Percentiles rank a stretch among this genome's conserved stretches.
Conservation (phyloP, 257 asterid genomes). For the Solanum etuberosum region DNA sequence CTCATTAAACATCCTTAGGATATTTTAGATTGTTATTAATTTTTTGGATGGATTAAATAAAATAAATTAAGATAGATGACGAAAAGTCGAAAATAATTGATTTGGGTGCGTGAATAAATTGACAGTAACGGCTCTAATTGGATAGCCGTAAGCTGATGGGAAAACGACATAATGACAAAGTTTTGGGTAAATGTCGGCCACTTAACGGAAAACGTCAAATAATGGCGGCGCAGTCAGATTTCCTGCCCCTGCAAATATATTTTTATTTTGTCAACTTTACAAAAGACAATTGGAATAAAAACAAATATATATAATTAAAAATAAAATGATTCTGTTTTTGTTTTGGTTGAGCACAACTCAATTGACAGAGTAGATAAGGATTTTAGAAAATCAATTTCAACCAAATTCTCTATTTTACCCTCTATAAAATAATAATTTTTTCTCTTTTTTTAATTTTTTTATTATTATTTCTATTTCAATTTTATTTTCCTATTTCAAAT, state of each 20-base stretch:
- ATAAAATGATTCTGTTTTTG: not conserved
- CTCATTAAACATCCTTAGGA: not conserved
- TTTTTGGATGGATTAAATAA: too few species aligned
- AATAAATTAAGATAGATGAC: too few species aligned
- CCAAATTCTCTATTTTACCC: too few species aligned
- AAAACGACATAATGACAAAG: not conserved
- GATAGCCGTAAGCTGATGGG: not conserved
- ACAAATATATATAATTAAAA: not conserved
- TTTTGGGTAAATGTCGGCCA: not conserved
- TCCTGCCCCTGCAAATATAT: not conserved
- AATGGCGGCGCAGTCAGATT: slow-evolving; percentile 4
- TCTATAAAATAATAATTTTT: too few species aligned
- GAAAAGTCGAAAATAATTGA: too few species aligned
- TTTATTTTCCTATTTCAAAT: too few species aligned
- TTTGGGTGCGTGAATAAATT: too few species aligned
- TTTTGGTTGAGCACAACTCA: not conserved
- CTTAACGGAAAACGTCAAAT: not conserved
- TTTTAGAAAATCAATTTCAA: too few species aligned
- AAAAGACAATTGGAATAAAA: not conserved
- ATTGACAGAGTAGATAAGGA: not conserved
- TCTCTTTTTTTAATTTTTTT: too few species aligned
- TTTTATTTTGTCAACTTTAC: not conserved
- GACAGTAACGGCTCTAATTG: not conserved
- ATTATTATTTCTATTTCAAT: too few species aligned
- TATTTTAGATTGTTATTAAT: too few species aligned